A percentile compares a stretch with the other conserved stretches of the same genome.
Evolutionary conservation across 257 asterid genomes (phyloP).

Genomic region (Primulina huaijiensis): DNA sequence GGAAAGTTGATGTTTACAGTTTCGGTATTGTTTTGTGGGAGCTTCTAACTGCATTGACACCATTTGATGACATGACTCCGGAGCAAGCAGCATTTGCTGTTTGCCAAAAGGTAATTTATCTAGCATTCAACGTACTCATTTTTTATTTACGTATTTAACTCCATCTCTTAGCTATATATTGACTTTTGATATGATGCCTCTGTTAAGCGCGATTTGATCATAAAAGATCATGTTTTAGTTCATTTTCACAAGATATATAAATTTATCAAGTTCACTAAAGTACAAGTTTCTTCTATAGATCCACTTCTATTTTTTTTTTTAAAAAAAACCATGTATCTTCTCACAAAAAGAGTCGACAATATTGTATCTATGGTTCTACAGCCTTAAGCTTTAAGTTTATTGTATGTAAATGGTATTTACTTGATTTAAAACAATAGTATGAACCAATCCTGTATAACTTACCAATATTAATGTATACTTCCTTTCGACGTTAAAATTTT

Average conservation of each 20-base stretch:
- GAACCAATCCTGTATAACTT: not conserved
- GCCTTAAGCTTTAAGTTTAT: too few species aligned
- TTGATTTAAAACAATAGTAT: not conserved
- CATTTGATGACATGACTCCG: conserved; percentile 89
- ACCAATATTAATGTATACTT: too few species aligned
- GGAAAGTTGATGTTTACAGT: conserved; percentile 92
- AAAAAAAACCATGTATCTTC: too few species aligned
- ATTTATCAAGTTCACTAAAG: not conserved
- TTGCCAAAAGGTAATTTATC: conserved; percentile 80
- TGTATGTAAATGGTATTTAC: not conserved
- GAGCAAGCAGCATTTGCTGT: conserved; percentile 99
- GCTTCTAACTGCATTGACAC: conserved; percentile 85
- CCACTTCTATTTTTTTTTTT: too few species aligned
- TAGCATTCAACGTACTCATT: not conserved
- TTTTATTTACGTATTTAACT: not conserved
- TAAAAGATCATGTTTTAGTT: not conserved
- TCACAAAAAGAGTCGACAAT: too few species aligned
- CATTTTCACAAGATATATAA: not conserved
- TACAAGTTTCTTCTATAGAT: not conserved
- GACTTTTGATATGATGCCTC: not conserved
- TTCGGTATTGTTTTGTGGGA: conserved; percentile 92
- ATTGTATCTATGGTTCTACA: too few species aligned
- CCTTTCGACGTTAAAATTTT: not conserved
- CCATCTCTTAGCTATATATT: not conserved
- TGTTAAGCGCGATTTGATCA: not conserved